These are phyloP conservation scores for Evansstolkia leycettana DNA, from an alignment of 495 filamentous ascomycete species.

Conservation along the genomic window DNA sequence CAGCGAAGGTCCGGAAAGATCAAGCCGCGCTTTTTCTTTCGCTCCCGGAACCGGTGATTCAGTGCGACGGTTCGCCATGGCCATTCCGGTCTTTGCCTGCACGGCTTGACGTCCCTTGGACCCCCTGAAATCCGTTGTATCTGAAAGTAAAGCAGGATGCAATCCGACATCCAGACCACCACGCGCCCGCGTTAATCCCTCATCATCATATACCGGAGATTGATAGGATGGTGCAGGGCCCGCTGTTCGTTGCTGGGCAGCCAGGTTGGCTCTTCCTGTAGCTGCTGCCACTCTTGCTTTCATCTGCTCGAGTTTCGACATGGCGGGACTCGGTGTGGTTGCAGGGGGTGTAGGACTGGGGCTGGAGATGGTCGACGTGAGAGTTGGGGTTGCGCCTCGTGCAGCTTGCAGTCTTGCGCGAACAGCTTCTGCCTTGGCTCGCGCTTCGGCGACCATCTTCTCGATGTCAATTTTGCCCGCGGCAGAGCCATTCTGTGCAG, in stretches of 20 bases:
- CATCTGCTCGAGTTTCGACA: conserved; percentile 50
- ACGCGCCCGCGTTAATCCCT: conserved; percentile 36
- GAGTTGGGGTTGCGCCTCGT: conserved; percentile 22
- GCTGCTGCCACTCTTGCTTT: conserved; percentile 74
- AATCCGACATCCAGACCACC: conserved; percentile 83
- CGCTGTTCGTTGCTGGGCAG: conserved; percentile 24
- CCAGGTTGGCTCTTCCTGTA: conserved; percentile 44
- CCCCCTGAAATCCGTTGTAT: conserved; percentile 51
- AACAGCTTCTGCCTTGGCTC: conserved; percentile 46
- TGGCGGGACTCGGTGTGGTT: conserved; percentile 28
- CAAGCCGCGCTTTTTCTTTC: conserved; percentile 47
- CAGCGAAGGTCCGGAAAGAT: conserved; percentile 54
- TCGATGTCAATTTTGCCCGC: conserved; percentile 41
- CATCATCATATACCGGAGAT: conserved; percentile 34
- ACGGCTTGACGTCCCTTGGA: conserved; percentile 38
- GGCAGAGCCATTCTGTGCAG: conserved; percentile 21
- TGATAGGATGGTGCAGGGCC: conserved; percentile 26
- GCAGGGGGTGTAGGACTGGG: conserved; percentile 30
- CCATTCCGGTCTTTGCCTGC: conserved; percentile 46
- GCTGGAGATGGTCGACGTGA: conserved; percentile 18
- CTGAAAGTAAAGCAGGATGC: conserved; percentile 74
- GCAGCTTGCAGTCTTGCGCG: conserved; percentile 41
- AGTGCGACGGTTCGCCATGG: conserved; percentile 43
- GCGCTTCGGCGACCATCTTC: conserved; percentile 51
- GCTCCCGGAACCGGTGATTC: conserved; percentile 34